These are phyloP conservation scores for Cyberlindnera amylophila DNA, from an alignment of 805 yeast genomes.

Conservation along the genomic window DNA sequence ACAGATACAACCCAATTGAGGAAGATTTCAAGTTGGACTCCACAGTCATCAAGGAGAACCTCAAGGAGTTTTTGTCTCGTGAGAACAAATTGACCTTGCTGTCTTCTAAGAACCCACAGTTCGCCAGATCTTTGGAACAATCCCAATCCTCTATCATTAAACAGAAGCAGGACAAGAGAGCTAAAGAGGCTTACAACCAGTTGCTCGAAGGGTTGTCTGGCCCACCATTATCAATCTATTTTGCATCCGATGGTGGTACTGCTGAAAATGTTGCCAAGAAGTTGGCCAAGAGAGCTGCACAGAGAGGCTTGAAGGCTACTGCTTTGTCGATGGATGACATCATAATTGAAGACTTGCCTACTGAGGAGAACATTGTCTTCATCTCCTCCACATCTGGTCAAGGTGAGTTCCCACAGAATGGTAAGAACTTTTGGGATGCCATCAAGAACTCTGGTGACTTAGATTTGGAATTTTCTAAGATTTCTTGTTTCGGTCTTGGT, in stretches of 20 bases:
- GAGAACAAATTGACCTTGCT: slow-evolving; percentile 83
- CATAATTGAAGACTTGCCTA: slow-evolving; percentile 50
- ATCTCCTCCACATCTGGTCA: slow-evolving; percentile 92
- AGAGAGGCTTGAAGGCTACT: slow-evolving; percentile 46
- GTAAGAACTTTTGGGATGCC: slow-evolving; percentile 68
- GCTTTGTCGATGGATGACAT: slow-evolving; percentile 59
- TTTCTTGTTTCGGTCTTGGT: slow-evolving; percentile 85
- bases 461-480: slow-evolving; percentile 64
- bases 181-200: slow-evolving; percentile 72
- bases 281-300: slow-evolving; percentile 53
- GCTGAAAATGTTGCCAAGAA: slow-evolving; percentile 76
- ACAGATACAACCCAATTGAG: slow-evolving; percentile 71
- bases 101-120: slow-evolving; percentile 64
- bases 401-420: slow-evolving; percentile 86
- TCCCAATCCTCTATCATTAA: slow-evolving; percentile 61
- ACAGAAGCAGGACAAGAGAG: slow-evolving; percentile 56
- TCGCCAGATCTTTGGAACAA: slow-evolving; percentile 67
- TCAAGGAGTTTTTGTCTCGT: slow-evolving; percentile 78
- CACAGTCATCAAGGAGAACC: slow-evolving; percentile 68
- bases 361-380: slow-evolving; percentile 47
- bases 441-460: slow-evolving; percentile 60
- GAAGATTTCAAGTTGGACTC: slow-evolving; percentile 76
- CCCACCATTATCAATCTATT: slow-evolving; percentile 73
- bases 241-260: slow-evolving; percentile 92
- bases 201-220: slow-evolving; percentile 86